These are phyloP conservation scores for Dunaliella primolecta DNA, from an alignment of 139 green algal species.

Conservation along the genomic window DNA sequence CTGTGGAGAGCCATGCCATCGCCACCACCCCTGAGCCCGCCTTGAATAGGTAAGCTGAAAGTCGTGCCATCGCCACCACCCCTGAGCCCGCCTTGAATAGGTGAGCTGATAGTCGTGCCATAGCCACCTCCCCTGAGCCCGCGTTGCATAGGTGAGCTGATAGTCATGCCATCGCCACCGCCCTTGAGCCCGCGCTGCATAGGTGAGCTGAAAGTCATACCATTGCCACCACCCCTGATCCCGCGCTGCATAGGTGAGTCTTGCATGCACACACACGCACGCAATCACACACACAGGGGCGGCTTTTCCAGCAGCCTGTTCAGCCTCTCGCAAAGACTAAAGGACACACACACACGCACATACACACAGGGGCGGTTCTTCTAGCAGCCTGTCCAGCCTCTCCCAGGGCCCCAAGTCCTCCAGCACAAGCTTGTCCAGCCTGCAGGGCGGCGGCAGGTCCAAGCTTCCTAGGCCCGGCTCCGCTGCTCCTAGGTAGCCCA, in stretches of 20 bases:
- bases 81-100: no score
- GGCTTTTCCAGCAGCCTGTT: background rate
- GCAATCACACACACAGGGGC: background rate
- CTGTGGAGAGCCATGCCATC: background rate
- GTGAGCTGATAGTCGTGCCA: no score
- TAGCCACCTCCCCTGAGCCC: no score
- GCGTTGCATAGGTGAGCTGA: no score
- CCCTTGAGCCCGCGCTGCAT: background rate
- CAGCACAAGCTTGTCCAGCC: no score
- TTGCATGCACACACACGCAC: background rate
- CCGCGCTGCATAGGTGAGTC: background rate
- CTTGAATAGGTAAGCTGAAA: background rate
- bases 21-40: background rate
- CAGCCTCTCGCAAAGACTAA: background rate
- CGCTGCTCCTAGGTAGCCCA: no score
- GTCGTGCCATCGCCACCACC: no score
- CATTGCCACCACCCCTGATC: background rate
- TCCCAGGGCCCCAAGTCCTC: no score
- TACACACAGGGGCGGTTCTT: background rate
- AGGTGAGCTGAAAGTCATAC: background rate
- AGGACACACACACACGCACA: constrained; percentile 5
- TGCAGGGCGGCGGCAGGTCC: no score
- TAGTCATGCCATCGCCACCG: background rate
- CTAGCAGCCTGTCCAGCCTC: background rate
- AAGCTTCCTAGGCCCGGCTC: no score